Evolutionary conservation across 768 basidiomycete species (phyloP), one percentile per base, ranked within the genome.

Genomic region (Candolleomyces aberdarensis): DNA sequence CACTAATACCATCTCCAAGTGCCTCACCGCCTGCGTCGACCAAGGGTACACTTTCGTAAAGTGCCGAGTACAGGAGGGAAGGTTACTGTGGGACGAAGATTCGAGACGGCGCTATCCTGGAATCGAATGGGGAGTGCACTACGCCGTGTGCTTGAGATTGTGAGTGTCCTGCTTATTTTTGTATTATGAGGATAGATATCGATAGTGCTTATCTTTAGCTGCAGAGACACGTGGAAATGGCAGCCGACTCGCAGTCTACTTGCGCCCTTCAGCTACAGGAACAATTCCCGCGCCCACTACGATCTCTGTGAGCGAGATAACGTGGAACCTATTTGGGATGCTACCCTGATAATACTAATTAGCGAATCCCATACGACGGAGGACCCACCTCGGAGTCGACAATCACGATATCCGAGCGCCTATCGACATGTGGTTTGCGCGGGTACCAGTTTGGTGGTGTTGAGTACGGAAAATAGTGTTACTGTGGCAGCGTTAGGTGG

Each of bases 381-480:
- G 17, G 50, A 3, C 58, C 52, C 57, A 53, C 50, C 10, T n/a
- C 8, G 11, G 66, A 67, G 20, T 51, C 49, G 9, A 50, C 58
- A 2, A 70, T 71, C 56, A 69, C 75, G 4, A 63, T 75, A n/a
- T 43, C 62, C 14, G 69, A 67, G 46, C 76, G 75, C 55, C 64
- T 69, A 31, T 55, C 70, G 3, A 67, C 61, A 10, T 77, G 75
- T 52, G 54, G 64, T 10, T 59, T 63, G 6, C 60, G 61, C 3
- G 72, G 72, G 0, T 76, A 70, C 48, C 31, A 57, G 0, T 76
- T 68, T 50, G 72, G 67, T 3, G 76, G 74, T 0, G 65, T 70
- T 13, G 72, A 76, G 55, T 75, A 73, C 48, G 69, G 72, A 13
- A 58, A 62, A 0, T 72, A 76, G 57, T 75, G 75, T 57, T 75